A percentile compares a stretch with the other conserved stretches of the same genome.
Conservation (phyloP, 495 filamentous ascomycete species). For the Letharia columbiana region DNA sequence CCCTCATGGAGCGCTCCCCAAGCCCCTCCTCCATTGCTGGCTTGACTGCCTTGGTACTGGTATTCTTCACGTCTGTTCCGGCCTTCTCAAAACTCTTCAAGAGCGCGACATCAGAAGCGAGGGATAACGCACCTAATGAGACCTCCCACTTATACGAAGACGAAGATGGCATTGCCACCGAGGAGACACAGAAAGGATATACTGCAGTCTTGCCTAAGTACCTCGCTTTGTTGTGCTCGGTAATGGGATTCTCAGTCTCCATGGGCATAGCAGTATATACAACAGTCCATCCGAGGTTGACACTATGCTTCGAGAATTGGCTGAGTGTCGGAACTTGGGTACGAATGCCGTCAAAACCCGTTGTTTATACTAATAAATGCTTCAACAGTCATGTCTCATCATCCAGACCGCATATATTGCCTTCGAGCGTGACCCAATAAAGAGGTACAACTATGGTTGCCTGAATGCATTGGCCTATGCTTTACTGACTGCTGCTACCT, state of each 20-base stretch:
- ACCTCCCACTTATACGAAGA: constrained; percentile 45
- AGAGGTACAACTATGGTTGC: constrained; percentile 5
- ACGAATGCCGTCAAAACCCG: constrained; percentile 22
- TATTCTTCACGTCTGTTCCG: constrained; percentile 5
- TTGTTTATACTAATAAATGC: constrained; percentile 3
- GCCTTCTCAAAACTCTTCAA: not conserved
- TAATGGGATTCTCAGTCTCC: constrained; percentile 40
- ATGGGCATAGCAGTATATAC: constrained; percentile 37
- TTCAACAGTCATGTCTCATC: constrained; percentile 16
- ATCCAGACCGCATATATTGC: constrained; percentile 17
- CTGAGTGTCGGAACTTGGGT: constrained; percentile 40
- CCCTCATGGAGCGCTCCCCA: not conserved
- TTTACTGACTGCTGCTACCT: constrained; percentile 26
- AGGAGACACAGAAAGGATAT: constrained; percentile 45
- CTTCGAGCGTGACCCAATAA: constrained; percentile 12
- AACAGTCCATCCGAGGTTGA: constrained; percentile 26
- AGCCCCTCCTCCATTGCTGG: not conserved
- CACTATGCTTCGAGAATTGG: constrained; percentile 33
- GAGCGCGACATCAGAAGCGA: constrained; percentile 3
- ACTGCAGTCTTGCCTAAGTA: constrained; percentile 42
- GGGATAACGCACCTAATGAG: not conserved
- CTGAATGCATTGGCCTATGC: constrained; percentile 16
- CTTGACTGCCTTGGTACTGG: constrained; percentile 2
- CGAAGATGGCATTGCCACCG: constrained; percentile 52
- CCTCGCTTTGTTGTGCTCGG: constrained; percentile 35